phyloP scores from a whole-genome alignment of 192 early-diverging fungal species.

The Coemansia sp. region DNA sequence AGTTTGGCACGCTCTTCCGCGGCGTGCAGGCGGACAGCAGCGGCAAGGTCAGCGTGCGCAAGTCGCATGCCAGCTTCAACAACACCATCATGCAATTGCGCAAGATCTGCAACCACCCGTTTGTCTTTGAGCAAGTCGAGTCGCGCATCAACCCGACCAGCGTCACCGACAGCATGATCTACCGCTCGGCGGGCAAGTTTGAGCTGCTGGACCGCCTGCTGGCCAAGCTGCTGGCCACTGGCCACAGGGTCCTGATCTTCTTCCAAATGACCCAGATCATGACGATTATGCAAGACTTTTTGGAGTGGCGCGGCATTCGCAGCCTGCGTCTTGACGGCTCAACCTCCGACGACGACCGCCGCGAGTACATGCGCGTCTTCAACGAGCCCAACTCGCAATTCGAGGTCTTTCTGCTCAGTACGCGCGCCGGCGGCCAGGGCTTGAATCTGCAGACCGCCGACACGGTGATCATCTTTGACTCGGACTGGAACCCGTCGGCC shows the following conservation, averaged over 20 bases:
- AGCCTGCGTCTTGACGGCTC: slow-evolving; percentile 89
- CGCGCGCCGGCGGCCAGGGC: slow-evolving; percentile 94
- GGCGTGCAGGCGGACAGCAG: slow-evolving; percentile 32
- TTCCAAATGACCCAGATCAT: slow-evolving; percentile 90
- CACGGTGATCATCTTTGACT: slow-evolving; percentile 98
- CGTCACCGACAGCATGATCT: slow-evolving; percentile 73
- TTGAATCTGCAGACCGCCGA: slow-evolving; percentile 96
- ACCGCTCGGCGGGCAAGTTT: slow-evolving; percentile 89
- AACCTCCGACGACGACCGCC: slow-evolving; percentile 87
- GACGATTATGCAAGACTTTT: slow-evolving; percentile 96
- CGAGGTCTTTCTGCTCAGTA: slow-evolving; percentile 90
- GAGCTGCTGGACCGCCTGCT: slow-evolving; percentile 93
- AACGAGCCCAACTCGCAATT: slow-evolving; percentile 76
- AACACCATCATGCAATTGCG: slow-evolving; percentile 98
- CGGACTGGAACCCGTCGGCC: slow-evolving; percentile 98
- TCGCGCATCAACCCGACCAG: slow-evolving; percentile 70
- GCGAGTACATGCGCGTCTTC: slow-evolving; percentile 73
- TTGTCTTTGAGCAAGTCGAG: slow-evolving; percentile 93
- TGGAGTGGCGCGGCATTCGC: slow-evolving; percentile 66
- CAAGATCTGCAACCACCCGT: slow-evolving; percentile 99
- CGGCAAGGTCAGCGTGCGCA: slow-evolving; percentile 50
- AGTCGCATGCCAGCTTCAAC: slow-evolving; percentile 60
- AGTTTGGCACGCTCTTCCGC: slow-evolving; percentile 68
- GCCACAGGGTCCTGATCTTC: slow-evolving; percentile 77
- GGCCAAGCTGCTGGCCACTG: slow-evolving; percentile 78